Base-by-base conservation (phyloP, 352 stramenopile genomes). In the Globisporangium viniferum region DNA sequence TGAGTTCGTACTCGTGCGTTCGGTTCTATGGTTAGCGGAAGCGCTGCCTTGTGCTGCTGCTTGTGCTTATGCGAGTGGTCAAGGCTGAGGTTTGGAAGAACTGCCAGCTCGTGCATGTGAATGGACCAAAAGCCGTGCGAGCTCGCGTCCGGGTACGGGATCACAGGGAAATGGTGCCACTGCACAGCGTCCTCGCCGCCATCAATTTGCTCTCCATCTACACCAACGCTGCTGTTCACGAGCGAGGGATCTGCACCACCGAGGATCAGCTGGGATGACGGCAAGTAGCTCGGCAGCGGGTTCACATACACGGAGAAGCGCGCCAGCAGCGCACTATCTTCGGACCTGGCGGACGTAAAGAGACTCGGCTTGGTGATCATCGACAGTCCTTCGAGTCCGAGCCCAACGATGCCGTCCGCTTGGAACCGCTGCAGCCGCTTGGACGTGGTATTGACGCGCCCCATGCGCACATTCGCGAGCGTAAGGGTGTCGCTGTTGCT, bases 271-370 rank as follows among this genome's bases (percentile, higher is more conserved):
- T 92, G 81, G 15, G 84, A 79, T 9, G 73, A 56, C 29, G 79
- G 79, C 14, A 76, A 49, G 12, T 73, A 71, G 12, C 71, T 66
- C 1, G 84, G 80, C 27, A 87, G 62, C 44, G 81, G 71, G 66
- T 88, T 92, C 49, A 92, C 80, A 70, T 86, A 92, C 57, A 92
- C 73, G 5, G 84, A 92, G 61, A 92, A 90, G 53, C 66, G 69
- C 39, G 62, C 67, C 33, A 90, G 67, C 49, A 82, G 12, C 27
- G 24, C 62, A 72, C 31, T 53, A 75, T 59, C 18, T 33, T 59
- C 39, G 61, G 31, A 0, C 29, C 7, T 65, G 29, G 51, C 29
- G 22, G 53, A 62, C 0, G 65, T 22, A n/a, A 90, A 71, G 8
- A 92, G 59, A 49, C 73, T 76, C 27, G 78, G 80, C 33, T 74